Evolutionary conservation across 441 rosid genomes (phyloP).

Genomic region (Erodium trifolium): DNA sequence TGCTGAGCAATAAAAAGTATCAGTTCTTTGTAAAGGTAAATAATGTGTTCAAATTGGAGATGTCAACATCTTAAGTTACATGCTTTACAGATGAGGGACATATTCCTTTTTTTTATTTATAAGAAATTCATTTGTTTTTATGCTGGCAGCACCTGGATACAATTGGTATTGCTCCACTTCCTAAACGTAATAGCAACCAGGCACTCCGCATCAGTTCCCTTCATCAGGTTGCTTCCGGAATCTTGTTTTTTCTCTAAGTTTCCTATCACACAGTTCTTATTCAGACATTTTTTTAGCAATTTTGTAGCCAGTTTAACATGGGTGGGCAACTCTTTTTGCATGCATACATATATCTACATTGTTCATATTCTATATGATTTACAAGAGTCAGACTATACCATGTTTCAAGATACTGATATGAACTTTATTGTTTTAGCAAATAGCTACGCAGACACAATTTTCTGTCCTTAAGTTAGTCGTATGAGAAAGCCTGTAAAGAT

Average conservation of each 20-base stretch:
- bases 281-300: neutral
- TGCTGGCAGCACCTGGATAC: conserved; percentile 71
- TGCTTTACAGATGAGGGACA: conserved; percentile 8
- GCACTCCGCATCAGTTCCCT: conserved; percentile 88
- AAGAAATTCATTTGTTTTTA: conserved; percentile 3
- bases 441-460: neutral
- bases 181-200: conserved; percentile 78
- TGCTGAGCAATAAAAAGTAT: conserved; percentile 70
- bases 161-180: conserved; percentile 77
- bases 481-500: neutral
- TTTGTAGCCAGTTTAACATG: neutral
- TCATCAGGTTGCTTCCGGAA: conserved; percentile 62
- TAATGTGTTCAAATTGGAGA: conserved; percentile 6
- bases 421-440: neutral
- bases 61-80: conserved; percentile 14
- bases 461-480: neutral
- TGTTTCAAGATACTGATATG: neutral
- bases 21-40: conserved; percentile 76
- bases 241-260: conserved; percentile 12
- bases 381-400: neutral
- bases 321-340: neutral
- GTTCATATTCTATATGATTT: neutral
- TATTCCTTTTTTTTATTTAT: conserved; percentile 8
- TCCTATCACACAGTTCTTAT: neutral
- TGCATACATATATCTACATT: conserved; percentile 7